Base-by-base conservation (phyloP, 768 basidiomycete genomes). In the Cubamyces lactineus region DNA sequence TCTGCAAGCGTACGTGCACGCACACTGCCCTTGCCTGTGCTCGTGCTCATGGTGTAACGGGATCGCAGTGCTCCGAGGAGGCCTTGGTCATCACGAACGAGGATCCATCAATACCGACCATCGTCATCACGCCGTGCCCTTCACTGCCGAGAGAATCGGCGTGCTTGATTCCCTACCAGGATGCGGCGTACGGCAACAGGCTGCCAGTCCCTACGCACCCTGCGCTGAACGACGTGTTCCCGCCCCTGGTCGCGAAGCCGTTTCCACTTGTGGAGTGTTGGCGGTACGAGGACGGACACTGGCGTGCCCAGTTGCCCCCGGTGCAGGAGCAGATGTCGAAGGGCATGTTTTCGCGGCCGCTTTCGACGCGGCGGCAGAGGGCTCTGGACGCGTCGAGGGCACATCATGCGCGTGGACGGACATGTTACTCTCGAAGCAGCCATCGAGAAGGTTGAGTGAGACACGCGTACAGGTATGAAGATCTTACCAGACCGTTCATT, bases 211-310 rank as follows among this genome's bases (percentile, higher is more conserved):
- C 84, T 5, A 73, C 71, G 41, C 75, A 83, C 64, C 75, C 78
- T 2, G 74, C 73, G 24, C 77, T 80, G 62, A 86, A 86, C 69
- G 70, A 73, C 23, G 68, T 71, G n/a, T 79, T 79, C 66, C 83
- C 84, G 47, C 84, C 82, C 5, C 75, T 78, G 70, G 70, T 53
- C 60, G 60, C 57, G 54, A 67, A 54, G 38, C 61, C 62, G 41
- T 66, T 65, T n/a, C 76, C 77, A 28, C 61, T 63, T 8, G 69
- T 78, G 0, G 71, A 77, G 12, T 67, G 74, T 8, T 85, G 84
- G 84, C 73, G 72, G 48, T 86, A 82, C 75, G 68, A 71, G 51
- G 72, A 78, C 60, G 86, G 85, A 5, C 85, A 82, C 66, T 86
- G 85, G 84, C 72, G 76, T 61, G 83, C 78, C 9, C 70, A 80